Base-by-base conservation (phyloP, 1,284 basidiomycete species). In the Gomphus bonarii region DNA sequence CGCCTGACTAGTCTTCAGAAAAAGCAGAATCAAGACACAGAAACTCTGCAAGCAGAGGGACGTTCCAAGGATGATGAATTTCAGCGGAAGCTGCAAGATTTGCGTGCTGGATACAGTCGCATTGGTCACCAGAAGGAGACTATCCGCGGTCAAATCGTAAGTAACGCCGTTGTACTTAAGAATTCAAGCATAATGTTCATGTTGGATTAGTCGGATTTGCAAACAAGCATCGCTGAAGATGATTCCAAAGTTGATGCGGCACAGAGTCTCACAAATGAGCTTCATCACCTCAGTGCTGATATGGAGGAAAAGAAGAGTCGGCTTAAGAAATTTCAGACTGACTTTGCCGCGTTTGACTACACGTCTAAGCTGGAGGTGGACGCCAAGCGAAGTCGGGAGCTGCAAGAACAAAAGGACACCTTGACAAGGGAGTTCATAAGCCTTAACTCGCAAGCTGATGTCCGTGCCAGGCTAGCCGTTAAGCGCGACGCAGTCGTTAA, bases 401-500 rank as follows among this genome's bases (percentile, higher is more conserved):
- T 91, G 59, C 92, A 97, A 62, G 80, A 82, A 30, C 75, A 75
- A 52, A 77, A 88, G 28, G 92, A 95, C 33, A 70, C 72, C 25
- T 70, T 94, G 57, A 91, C 84, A 58, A 63, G 70, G 0, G 94
- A 98, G 63, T 74, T 95, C 49, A 78, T 81, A 35, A 71, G 76
- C 1, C 70, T 97, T 59, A 93, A 86, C 65, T 68, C 82, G 40
- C 92, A 97, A 66, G 86, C 91, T 0, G 90, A 95, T 61, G 75
- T 82, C 1, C 77, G 95, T 40, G 93, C 94, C 1, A 86, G 84
- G 63, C 70, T 98, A 48, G 81, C 86, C 42, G 68, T 97, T 60
- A 91, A 92, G 67, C 75, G 83, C 59, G 73, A 73, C 0, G 90
- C 94, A 61, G 67, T 84, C 35, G 79, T 76, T 65, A 76, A 73